Base-by-base conservation (phyloP, 768 basidiomycete species). In the Tylopilus felleus region DNA sequence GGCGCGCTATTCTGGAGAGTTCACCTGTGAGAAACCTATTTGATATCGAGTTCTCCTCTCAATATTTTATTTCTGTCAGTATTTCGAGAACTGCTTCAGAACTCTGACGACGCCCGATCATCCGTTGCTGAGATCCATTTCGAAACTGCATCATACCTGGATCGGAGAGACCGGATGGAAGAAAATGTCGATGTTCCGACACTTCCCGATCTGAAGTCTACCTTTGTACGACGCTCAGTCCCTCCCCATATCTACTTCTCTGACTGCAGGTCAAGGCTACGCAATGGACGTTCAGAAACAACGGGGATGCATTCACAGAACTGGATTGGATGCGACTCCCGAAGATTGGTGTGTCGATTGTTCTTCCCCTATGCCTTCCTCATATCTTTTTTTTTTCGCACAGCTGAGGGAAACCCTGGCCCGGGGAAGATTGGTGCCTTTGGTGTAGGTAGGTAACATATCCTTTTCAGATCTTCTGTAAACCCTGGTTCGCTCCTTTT, bases 121-220 rank as follows among this genome's bases (percentile, higher is more conserved):
- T 38, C 38, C 9, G n/a, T n/a, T 6, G 38, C 19, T n/a, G 38
- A 38, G n/a, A 38, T 38, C 9, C 38, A 13, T 3, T 19, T 38
- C n/a, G 82, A 90, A 64, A 91, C 89, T 4, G 74, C 81, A 62
- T 63, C 60, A 19, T 81, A 72, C 61, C 47, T 81, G 40, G 72
- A 75, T 27, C 65, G 48, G 27, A 49, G 60, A 49, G 58, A 50
- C 10, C n/a, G n/a, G n/a, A n/a, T n/a, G n/a, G 31, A 31, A 22
- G 55, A 52, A 23, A 39, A 29, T 14, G 19, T 47, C 28, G 46
- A 61, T 50, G 42, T 51, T 35, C 46, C 48, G 7, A 54, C 65
- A 35, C 69, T 88, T 6, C 84, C 88, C 3, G 81, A 90, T 72
- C 69, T 88, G 59, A 88, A 85, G 73, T 82, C 81, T 19, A 71